Evolutionary conservation across 495 filamentous ascomycete genomes (phyloP).

Genomic region (Xylaria palmicola): DNA sequence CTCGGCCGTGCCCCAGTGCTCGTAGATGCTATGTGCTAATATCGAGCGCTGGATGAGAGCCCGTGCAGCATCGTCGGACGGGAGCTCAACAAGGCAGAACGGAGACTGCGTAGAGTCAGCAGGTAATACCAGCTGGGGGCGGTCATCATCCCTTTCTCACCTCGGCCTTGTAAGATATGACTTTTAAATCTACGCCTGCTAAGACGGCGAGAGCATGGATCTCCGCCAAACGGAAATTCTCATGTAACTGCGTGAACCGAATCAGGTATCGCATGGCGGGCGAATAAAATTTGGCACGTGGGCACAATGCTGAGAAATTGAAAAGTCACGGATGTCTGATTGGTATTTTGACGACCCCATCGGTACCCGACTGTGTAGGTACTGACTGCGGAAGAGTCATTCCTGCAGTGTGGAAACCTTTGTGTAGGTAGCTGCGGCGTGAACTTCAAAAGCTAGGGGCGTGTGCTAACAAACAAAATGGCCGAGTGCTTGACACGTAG

Average conservation of each 20-base stretch:
- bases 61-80: conserved; percentile 62
- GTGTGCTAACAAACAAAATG: conserved; percentile 22
- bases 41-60: conserved; percentile 72
- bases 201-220: conserved; percentile 77
- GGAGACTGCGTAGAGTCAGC: conserved; percentile 62
- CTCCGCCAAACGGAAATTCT: conserved; percentile 85
- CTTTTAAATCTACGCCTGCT: conserved; percentile 63
- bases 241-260: conserved; percentile 85
- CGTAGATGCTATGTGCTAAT: conserved; percentile 76
- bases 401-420: conserved; percentile 6
- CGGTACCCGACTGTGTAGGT: neutral
- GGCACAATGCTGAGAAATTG: neutral
- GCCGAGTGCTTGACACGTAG: conserved; percentile 16
- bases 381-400: conserved; percentile 2
- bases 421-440: conserved; percentile 6
- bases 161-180: conserved; percentile 67
- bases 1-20: conserved; percentile 78
- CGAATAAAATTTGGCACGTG: neutral
- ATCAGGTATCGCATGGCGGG: conserved; percentile 75
- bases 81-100: conserved; percentile 74
- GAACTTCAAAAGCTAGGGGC: conserved; percentile 4
- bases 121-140: neutral
- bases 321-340: neutral
- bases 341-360: conserved; percentile 3
- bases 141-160: conserved; percentile 47